Percentiles rank a stretch among this genome's conserved stretches.
phyloP scores from a whole-genome alignment of 352 stramenopile genomes.

The Bremia lactucae region DNA sequence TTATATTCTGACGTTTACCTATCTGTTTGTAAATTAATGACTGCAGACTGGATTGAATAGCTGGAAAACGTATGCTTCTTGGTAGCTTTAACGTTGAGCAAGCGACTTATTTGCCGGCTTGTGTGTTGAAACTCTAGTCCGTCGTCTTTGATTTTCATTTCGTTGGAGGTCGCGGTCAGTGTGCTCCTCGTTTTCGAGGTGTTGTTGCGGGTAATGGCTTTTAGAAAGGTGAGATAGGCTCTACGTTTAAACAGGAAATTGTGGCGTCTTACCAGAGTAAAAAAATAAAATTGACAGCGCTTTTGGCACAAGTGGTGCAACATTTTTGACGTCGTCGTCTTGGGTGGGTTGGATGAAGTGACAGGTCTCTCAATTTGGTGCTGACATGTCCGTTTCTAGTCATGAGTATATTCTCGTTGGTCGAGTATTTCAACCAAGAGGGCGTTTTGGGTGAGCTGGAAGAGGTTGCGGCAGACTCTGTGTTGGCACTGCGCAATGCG shows the following conservation, averaged over 20 bases:
- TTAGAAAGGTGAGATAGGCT: constrained; percentile 37
- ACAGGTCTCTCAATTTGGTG: neutral
- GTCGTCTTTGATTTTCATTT: constrained; percentile 68
- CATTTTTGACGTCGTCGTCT: constrained; percentile 71
- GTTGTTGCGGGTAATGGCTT: constrained; percentile 71
- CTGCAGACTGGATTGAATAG: constrained; percentile 55
- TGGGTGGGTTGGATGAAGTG: constrained; percentile 23
- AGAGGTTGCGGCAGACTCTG: constrained; percentile 64
- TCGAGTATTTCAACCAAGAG: constrained; percentile 81
- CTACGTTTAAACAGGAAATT: neutral
- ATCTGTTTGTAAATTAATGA: neutral
- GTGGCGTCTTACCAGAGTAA: neutral
- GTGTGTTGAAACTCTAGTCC: constrained; percentile 20
- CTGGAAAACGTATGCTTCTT: constrained; percentile 51
- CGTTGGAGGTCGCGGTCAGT: constrained; percentile 67
- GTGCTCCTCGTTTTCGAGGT: constrained; percentile 69
- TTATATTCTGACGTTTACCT: neutral
- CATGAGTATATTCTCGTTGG: constrained; percentile 67
- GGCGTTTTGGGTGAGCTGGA: constrained; percentile 71
- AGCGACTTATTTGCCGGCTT: neutral
- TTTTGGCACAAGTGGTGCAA: constrained; percentile 83
- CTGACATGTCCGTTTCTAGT: constrained; percentile 21
- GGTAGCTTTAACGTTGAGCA: neutral
- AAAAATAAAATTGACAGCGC: constrained; percentile 20
- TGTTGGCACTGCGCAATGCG: constrained; percentile 66